Base-by-base conservation (phyloP, 2,329 filamentous ascomycete species). In the Aureobasidium lini region DNA sequence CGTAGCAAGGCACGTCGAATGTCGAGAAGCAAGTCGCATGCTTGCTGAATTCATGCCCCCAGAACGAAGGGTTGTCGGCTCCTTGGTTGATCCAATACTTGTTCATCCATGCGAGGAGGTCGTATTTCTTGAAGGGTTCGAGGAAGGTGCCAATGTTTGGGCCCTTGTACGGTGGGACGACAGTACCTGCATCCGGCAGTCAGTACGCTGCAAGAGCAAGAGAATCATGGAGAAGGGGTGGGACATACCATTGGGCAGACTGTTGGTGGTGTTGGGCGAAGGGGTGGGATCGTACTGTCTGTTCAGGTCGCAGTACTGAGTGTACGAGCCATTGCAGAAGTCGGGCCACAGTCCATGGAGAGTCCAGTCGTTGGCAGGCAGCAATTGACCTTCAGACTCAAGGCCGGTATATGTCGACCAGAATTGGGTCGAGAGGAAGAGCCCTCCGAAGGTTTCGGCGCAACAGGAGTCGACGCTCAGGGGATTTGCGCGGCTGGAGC, bases 41-140 rank as follows among this genome's bases (percentile, higher is more conserved):
- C 75, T 87, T 87, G 72, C 76, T 79, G 75, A 84, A 87, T 68
- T 87, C 84, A 73, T 87, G 84, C 40, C 72, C 84, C 84, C 84
- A 87, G 72, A 88, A 82, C 36, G 80, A 76, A 53, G 73, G 69
- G 72, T 84, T 87, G 13, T 79, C 76, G 50, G 79, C 77, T 61
- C 73, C 73, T 64, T 82, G 81, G 49, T 78, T 78, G 64, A 86
- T 77, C 85, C 85, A 88, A 77, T 78, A 80, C 66, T 79, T 84
- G 67, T 84, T 81, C 85, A 88, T 88, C 73, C 79, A 88, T 2
- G 76, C 78, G 2, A 87, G 77, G 2, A 87, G 75, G 66, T 86
- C 84, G 62, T 76, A 76, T 64, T 79, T 80, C 60, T 81, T 82
- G 64, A 85, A 82, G 0, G 78, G 74, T 65, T 77, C 75, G 59